Evolutionary conservation across 352 stramenopile genomes (phyloP).

Genomic region (Pythium monospermum): DNA sequence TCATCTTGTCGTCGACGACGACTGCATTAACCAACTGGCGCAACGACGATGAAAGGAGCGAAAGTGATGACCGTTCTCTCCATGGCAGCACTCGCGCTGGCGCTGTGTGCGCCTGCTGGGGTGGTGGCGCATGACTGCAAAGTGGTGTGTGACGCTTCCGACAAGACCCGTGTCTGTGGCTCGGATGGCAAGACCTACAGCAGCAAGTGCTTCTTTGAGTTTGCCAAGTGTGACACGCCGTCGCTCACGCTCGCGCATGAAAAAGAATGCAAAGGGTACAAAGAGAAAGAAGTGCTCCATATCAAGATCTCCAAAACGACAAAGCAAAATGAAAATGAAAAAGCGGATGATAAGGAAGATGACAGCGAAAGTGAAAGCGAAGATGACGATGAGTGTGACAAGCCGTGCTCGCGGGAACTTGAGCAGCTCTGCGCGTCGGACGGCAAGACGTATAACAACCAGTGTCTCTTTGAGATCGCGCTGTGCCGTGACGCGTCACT

Average conservation of each 20-base stretch:
- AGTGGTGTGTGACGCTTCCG: slow-evolving; percentile 17
- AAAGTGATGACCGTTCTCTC: too few species aligned
- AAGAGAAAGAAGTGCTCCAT: slow-evolving; percentile 4
- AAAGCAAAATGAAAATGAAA: background rate
- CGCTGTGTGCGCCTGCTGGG: background rate
- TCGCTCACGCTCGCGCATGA: slow-evolving; percentile 9
- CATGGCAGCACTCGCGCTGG: background rate
- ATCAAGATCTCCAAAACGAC: slow-evolving; percentile 11
- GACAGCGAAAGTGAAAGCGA: background rate
- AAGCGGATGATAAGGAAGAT: background rate
- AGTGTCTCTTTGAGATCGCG: slow-evolving; percentile 24
- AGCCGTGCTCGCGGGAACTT: slow-evolving; percentile 14
- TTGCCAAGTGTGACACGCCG: slow-evolving; percentile 17
- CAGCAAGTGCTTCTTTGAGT: slow-evolving; percentile 22
- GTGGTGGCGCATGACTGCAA: slow-evolving; percentile 18
- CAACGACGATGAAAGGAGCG: too few species aligned
- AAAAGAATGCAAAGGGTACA: background rate
- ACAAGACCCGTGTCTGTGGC: slow-evolving; percentile 24
- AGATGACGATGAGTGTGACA: slow-evolving; percentile 13
- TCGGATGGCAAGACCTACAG: slow-evolving; percentile 32
- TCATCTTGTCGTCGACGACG: too few species aligned
- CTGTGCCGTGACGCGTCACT: slow-evolving; percentile 8
- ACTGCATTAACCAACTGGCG: too few species aligned
- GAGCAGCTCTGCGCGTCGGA: slow-evolving; percentile 20
- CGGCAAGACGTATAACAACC: slow-evolving; percentile 26